phyloP scores from a whole-genome alignment of 805 yeast species.

The Pachysolen tannophilus region DNA sequence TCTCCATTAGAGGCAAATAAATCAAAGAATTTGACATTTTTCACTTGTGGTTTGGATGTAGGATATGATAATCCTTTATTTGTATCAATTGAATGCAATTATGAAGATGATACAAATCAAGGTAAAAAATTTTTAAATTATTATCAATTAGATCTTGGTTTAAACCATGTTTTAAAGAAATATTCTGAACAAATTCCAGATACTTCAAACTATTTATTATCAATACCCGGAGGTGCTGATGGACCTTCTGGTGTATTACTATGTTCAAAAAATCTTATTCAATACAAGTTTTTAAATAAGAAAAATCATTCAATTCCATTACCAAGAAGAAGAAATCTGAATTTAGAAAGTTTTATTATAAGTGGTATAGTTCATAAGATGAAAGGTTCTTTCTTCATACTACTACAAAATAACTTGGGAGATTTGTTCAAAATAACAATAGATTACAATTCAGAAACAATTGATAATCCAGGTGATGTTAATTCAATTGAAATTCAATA shows the following conservation, averaged over 20 bases:
- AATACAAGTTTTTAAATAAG: constrained; percentile 37
- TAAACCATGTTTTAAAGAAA: constrained; percentile 62
- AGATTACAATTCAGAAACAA: constrained; percentile 33
- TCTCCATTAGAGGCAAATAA: constrained; percentile 69
- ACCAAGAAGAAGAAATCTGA: constrained; percentile 36
- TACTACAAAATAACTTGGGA: constrained; percentile 66
- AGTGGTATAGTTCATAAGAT: constrained; percentile 59
- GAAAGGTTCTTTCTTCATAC: constrained; percentile 54
- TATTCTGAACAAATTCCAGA: constrained; percentile 30
- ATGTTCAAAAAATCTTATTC: constrained; percentile 47
- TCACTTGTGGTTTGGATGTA: constrained; percentile 56
- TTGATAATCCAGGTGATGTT: constrained; percentile 25
- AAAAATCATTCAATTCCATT: constrained; percentile 36
- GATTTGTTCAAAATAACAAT: constrained; percentile 66
- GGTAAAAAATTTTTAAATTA: constrained; percentile 35
- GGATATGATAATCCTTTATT: constrained; percentile 80
- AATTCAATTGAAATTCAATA: constrained; percentile 45
- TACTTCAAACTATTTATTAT: constrained; percentile 45
- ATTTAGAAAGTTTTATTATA: constrained; percentile 30
- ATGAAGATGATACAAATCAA: constrained; percentile 20
- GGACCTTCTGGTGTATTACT: constrained; percentile 67
- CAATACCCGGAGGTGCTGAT: constrained; percentile 65
- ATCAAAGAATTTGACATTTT: constrained; percentile 42
- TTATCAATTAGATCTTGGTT: constrained; percentile 81
- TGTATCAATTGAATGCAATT: constrained; percentile 68